Evolutionary conservation across 768 basidiomycete species (phyloP).

Genomic region (Lactarius pseudohatsudake): DNA sequence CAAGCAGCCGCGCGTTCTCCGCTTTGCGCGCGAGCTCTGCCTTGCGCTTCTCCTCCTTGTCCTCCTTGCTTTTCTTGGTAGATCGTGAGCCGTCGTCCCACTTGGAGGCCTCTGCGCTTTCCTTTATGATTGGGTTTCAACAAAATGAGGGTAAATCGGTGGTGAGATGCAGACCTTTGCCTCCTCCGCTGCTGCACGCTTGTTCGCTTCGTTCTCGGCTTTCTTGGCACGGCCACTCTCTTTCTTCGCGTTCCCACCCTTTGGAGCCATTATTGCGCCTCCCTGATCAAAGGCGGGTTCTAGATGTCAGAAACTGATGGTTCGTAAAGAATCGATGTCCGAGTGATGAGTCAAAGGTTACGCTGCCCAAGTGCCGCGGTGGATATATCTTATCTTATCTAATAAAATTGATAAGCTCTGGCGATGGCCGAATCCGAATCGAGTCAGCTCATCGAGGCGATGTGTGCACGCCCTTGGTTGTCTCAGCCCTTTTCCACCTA

Average conservation of each 20-base stretch:
- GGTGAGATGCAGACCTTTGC: constrained; percentile 51
- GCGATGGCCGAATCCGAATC: constrained; percentile 4
- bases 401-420: not conserved
- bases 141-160: not conserved
- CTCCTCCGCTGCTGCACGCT: constrained; percentile 57
- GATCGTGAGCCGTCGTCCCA: constrained; percentile 71
- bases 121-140: constrained; percentile 43
- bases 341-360: constrained; percentile 1
- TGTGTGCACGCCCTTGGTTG: not conserved
- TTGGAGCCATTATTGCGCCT: constrained; percentile 66
- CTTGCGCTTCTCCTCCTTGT: constrained; percentile 76
- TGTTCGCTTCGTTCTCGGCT: constrained; percentile 86
- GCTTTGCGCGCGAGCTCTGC: constrained; percentile 85
- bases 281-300: not conserved
- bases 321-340: constrained; percentile 3
- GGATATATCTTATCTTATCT: constrained; percentile 27
- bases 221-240: constrained; percentile 89
- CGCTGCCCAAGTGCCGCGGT: not conserved
- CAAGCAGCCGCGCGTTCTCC: constrained; percentile 79
- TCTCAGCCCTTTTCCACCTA: not conserved
- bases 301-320: not conserved
- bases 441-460: not conserved
- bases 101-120: constrained; percentile 63
- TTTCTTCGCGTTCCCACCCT: constrained; percentile 89
- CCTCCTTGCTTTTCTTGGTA: constrained; percentile 66